Evolutionary conservation across 2,329 filamentous ascomycete species (phyloP), one percentile per base, ranked within the genome.

Genomic region (Chaetomium sp.): DNA sequence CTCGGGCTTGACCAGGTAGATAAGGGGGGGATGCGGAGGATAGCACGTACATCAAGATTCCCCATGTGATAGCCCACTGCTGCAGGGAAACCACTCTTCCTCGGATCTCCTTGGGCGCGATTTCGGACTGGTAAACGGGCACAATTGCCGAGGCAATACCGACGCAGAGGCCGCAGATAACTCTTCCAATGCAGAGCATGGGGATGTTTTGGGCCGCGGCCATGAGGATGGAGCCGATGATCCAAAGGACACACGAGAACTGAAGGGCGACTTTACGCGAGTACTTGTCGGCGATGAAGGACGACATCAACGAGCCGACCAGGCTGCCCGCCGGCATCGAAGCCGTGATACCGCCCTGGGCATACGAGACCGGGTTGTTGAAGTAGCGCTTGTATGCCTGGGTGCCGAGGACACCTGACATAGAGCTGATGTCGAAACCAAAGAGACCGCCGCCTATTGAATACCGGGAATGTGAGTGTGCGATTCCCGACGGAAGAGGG

Each of bases 341-440:
- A 25, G 88, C 88, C 2, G 88, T 90, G 74, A 92, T 91, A 54
- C 83, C 88, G 53, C 88, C 89, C 75, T 92, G 89, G 0, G 82
- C 79, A 69, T 84, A 82, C 0, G 80, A 82, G 21, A 74, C 73
- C 2, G 83, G 83, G 62, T 91, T 83, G 70, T 86, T 80, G 78
- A 92, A 92, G 76, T 90, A 92, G 71, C 85, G 86, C 70, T 86
- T 87, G 75, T 93, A 93, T 55, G 87, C 84, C 63, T 86, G 76
- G 0, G 87, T 90, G 33, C 86, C 87, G 45, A 92, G 80, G 27
- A 87, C 85, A 54, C 85, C 86, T 45, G 85, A 87, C 89, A 92
- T 91, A 51, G 87, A 90, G 63, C 84, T 86, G 71, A 93, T 91
- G 77, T 93, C 90, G 74, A 93, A 93, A 70, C 90, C 91, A 72